Evolutionary conservation across 306 rosid species (phyloP), one percentile per base, ranked within the genome.

Genomic region (Biancaea sappan): DNA sequence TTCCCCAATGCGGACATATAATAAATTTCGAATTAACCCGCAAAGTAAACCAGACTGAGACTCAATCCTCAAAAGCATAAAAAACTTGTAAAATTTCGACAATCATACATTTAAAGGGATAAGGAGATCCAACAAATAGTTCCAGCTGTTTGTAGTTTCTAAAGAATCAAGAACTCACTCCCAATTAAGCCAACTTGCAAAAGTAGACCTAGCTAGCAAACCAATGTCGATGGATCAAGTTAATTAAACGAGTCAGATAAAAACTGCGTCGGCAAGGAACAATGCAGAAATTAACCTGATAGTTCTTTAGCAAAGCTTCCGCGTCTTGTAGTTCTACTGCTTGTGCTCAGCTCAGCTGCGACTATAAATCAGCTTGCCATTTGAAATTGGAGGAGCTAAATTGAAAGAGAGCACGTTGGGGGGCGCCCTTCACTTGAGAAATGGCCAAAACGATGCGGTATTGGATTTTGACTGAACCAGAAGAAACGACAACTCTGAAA

Each of bases 371-470:
- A 34, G 19, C 26, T 44, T 26, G 54, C 71, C 56, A 59, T 63
- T 68, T 75, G 28, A 60, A 32, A 34, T 11, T 22, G 44, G 66
- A 60, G 28, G 26, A 74, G 70, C 35, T 25, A 51, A 47, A 10
- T 81, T 43, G 74, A 66, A 63, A 80, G 24, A 8, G 66, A 24
- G 56, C 71, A 68, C 76, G 75, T 52, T 84, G 81, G 59, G 75
- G 82, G 78, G 79, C 81, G 41, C 72, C 51, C 47, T 58, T 43
- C 65, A 15, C 32, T 34, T 35, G 19, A 72, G 80, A 24, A 76
- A 71, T 61, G 76, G 68, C 79, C 47, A 78, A 34, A 29, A 65
- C 72, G 80, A 85, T 81, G 79, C 64, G 81, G 88, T 69, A 40
- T 44, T 26, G 29, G 73, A 86, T 78, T 77, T 83, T 75, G 85